phyloP scores from a whole-genome alignment of 2,329 filamentous ascomycete species.

The Botrytis cinerea region DNA sequence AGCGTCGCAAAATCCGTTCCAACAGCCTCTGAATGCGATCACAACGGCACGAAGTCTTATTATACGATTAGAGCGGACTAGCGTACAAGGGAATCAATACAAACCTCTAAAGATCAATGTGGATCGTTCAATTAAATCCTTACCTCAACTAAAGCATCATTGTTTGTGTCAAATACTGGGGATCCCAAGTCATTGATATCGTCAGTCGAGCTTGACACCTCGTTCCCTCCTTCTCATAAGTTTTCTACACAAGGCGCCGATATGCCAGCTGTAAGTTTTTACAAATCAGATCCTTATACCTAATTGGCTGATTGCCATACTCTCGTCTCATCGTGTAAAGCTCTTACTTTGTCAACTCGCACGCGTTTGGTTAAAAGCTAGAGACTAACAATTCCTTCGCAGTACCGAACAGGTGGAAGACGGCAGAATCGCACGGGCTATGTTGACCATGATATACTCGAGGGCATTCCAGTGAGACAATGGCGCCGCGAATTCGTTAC shows the following conservation, averaged over 20 bases:
- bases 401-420: constrained; percentile 38
- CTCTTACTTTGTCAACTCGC: background rate
- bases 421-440: constrained; percentile 40
- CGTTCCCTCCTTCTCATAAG: background rate
- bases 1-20: background rate
- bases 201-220: background rate
- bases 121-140: background rate
- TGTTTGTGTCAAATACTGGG: background rate
- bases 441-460: constrained; percentile 57
- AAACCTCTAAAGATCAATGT: background rate
- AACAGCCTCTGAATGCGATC: background rate
- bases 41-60: background rate
- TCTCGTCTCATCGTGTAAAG: constrained; percentile 5
- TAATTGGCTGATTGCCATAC: background rate
- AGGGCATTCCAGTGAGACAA: constrained; percentile 77
- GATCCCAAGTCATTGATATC: background rate
- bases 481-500: constrained; percentile 75
- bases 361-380: background rate
- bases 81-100: background rate
- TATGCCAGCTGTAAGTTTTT: constrained; percentile 23
- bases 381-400: constrained; percentile 16
- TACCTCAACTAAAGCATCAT: background rate
- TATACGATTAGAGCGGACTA: background rate
- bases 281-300: background rate
- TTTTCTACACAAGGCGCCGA: background rate